Conservation (phyloP, 495 filamentous ascomycete genomes). For the Aspergillus carlsbadensis region DNA sequence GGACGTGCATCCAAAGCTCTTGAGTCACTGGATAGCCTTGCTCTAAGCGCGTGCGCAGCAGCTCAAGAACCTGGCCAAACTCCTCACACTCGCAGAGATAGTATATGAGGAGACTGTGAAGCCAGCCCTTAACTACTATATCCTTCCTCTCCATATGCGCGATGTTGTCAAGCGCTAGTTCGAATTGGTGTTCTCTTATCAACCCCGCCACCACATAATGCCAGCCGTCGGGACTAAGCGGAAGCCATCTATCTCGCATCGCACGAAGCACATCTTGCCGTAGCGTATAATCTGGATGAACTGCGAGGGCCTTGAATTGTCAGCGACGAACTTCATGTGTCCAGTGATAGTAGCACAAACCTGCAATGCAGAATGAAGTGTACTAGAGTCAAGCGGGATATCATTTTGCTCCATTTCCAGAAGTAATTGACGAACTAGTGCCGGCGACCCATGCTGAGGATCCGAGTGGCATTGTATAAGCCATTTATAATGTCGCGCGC, state of each 20-base stretch:
- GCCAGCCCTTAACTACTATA: constrained; percentile 61
- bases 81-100: constrained; percentile 68
- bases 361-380: constrained; percentile 72
- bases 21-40: constrained; percentile 46
- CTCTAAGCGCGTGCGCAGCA: constrained; percentile 56
- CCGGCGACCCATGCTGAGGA: constrained; percentile 60
- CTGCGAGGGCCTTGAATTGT: constrained; percentile 60
- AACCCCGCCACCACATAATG: constrained; percentile 70
- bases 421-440: constrained; percentile 56
- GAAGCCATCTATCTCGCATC: constrained; percentile 64
- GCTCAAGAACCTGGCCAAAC: constrained; percentile 67
- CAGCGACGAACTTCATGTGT: neutral
- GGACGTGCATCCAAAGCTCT: constrained; percentile 64
- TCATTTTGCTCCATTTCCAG: constrained; percentile 64
- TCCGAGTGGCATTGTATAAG: constrained; percentile 71
- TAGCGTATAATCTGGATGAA: constrained; percentile 82
- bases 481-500: constrained; percentile 65
- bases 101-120: constrained; percentile 73
- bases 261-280: constrained; percentile 67
- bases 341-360: constrained; percentile 36
- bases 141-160: constrained; percentile 61
- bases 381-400: constrained; percentile 58
- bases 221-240: constrained; percentile 60
- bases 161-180: constrained; percentile 74
- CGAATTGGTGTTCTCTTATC: constrained; percentile 75